These are phyloP conservation scores for Crithidia sp. DNA, from an alignment of 208 protist genomes.

Conservation along the genomic window DNA sequence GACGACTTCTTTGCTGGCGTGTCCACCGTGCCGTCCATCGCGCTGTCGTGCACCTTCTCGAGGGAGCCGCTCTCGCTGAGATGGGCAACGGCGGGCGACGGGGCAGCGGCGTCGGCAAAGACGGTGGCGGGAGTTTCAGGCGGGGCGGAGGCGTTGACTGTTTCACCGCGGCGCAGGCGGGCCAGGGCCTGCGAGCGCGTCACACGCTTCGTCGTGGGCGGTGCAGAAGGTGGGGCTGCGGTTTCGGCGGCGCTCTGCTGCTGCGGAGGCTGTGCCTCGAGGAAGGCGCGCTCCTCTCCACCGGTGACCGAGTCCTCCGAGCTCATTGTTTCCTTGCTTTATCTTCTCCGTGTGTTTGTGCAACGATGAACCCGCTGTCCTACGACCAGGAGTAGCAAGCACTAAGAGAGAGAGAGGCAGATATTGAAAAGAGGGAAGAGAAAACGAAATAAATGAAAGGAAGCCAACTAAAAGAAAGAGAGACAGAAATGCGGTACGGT, in stretches of 20 bases:
- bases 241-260: not conserved
- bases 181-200: constrained; percentile 21
- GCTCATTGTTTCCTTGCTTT: constrained; percentile 2
- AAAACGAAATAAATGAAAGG: no score
- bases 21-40: constrained; percentile 8
- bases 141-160: not conserved
- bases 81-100: not conserved
- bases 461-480: no score
- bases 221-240: not conserved
- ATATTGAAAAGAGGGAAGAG: not conserved
- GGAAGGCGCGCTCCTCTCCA: constrained; percentile 15
- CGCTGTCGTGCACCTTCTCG: constrained; percentile 13
- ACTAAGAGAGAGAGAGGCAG: not conserved
- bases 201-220: constrained; percentile 5
- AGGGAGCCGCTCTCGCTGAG: constrained; percentile 13
- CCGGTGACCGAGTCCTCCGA: constrained; percentile 9
- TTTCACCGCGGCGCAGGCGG: constrained; percentile 13
- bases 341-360: not conserved
- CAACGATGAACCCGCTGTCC: no score
- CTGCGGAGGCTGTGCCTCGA: constrained; percentile 1
- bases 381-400: not conserved
- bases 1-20: constrained; percentile 20
- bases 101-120: not conserved
- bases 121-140: not conserved
- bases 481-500: not conserved